Evolutionary conservation across 148 eudicot species (phyloP).

Genomic region (Rhododendron ovatum): DNA sequence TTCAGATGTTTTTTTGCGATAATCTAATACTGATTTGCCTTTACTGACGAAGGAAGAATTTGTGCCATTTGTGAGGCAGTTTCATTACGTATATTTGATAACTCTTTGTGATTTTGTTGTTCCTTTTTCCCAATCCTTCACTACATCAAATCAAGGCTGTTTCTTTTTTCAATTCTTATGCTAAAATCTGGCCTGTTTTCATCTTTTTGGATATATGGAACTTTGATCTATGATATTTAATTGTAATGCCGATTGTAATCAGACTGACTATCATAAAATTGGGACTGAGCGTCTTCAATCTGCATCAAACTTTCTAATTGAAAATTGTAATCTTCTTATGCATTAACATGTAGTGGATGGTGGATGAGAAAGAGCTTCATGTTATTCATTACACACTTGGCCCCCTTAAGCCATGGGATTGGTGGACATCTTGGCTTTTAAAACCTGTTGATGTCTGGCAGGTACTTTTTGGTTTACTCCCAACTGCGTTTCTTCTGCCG

Average conservation of each 20-base stretch:
- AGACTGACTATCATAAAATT: neutral
- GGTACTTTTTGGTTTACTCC: slow-evolving; percentile 36
- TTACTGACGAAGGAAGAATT: neutral
- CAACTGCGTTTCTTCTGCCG: neutral
- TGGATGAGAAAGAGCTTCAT: slow-evolving; percentile 80
- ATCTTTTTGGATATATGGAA: neutral
- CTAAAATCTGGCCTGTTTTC: neutral
- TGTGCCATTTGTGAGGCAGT: neutral
- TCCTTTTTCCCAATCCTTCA: neutral
- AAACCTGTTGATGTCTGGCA: slow-evolving; percentile 99
- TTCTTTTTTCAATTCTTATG: neutral
- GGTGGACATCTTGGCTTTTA: slow-evolving; percentile 99
- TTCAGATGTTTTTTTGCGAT: neutral
- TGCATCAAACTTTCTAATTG: slow-evolving; percentile 6
- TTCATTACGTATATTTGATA: neutral
- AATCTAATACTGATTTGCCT: neutral
- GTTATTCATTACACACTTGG: slow-evolving; percentile 98
- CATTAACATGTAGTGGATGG: slow-evolving; percentile 85
- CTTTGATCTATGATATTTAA: neutral
- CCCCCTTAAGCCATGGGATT: slow-evolving; percentile 99
- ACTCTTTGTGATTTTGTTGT: neutral
- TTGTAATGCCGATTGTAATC: neutral
- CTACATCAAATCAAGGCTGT: neutral
- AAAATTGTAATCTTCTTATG: slow-evolving; percentile 5
- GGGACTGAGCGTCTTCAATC: neutral